phyloP scores from a whole-genome alignment of 2,329 filamentous ascomycete species.

The Ophiosphaerella korrae region DNA sequence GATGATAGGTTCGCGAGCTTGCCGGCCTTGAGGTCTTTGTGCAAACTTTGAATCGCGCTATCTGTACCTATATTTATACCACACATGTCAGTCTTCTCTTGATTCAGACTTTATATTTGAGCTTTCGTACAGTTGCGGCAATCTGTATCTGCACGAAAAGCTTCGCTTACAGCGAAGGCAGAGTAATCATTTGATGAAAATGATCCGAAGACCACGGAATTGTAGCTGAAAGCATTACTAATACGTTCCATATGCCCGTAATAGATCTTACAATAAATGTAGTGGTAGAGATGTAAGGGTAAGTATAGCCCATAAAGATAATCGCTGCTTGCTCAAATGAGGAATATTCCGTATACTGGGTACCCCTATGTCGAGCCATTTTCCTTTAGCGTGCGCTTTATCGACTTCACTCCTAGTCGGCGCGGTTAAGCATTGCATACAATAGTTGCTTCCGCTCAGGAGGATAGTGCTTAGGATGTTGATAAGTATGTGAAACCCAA shows the following conservation, averaged over 20 bases:
- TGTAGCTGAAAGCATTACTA: slow-evolving; percentile 10
- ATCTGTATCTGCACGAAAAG: slow-evolving; percentile 7
- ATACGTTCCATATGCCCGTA: not conserved
- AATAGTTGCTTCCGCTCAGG: slow-evolving; percentile 56
- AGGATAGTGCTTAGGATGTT: slow-evolving; percentile 34
- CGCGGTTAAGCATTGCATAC: slow-evolving; percentile 57
- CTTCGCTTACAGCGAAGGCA: slow-evolving; percentile 15
- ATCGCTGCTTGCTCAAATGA: not conserved
- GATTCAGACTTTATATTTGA: too few relatives aligned
- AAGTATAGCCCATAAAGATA: slow-evolving; percentile 2
- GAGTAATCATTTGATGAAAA: slow-evolving; percentile 20
- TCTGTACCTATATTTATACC: too few relatives aligned
- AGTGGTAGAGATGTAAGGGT: not conserved
- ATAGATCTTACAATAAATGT: slow-evolving; percentile 10
- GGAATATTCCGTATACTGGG: slow-evolving; percentile 47
- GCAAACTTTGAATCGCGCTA: not conserved
- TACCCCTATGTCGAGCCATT: slow-evolving; percentile 49
- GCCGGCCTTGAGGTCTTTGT: not conserved
- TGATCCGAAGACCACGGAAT: slow-evolving; percentile 29
- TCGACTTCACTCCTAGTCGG: slow-evolving; percentile 58
- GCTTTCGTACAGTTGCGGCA: slow-evolving; percentile 8
- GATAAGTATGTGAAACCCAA: too few relatives aligned
- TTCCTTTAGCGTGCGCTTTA: slow-evolving; percentile 48
- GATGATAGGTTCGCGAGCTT: slow-evolving; percentile 5
- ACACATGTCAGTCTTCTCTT: too few relatives aligned